Conservation (phyloP, 108 stramenopile genomes). For the Nitzschia putrida region DNA sequence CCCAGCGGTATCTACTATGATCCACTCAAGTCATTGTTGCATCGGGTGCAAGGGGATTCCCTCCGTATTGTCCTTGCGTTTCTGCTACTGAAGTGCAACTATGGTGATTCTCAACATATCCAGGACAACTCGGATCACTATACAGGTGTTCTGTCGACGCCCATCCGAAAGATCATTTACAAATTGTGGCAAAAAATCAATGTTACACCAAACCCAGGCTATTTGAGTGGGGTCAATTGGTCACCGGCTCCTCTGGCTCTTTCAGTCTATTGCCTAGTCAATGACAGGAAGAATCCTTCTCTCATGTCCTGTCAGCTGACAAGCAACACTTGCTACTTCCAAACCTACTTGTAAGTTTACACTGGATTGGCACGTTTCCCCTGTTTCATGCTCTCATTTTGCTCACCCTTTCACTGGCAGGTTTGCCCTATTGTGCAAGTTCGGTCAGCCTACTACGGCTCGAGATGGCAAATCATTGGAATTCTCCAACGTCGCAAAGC, state of each 20-base stretch:
- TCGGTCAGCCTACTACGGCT: slow-evolving; percentile 12
- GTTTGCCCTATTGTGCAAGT: slow-evolving; percentile 32
- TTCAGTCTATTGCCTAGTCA: slow-evolving; percentile 20
- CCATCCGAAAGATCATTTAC: slow-evolving; percentile 18
- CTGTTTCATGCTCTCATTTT: neutral
- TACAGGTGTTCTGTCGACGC: slow-evolving; percentile 18
- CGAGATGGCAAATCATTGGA: slow-evolving; percentile 22
- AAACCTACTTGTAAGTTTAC: slow-evolving; percentile 18
- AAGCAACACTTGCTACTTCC: slow-evolving; percentile 40
- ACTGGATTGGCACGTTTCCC: neutral
- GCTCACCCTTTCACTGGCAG: neutral
- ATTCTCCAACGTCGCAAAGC: slow-evolving; percentile 6
- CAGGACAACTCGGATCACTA: slow-evolving; percentile 35
- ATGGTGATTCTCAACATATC: slow-evolving; percentile 34
- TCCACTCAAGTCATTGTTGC: slow-evolving; percentile 16
- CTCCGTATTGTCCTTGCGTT: slow-evolving; percentile 15
- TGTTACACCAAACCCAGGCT: slow-evolving; percentile 6
- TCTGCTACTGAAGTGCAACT: slow-evolving; percentile 36
- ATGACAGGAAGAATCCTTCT: slow-evolving; percentile 16
- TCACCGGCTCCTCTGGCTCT: slow-evolving; percentile 15
- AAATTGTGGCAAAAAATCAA: slow-evolving; percentile 36
- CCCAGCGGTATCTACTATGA: slow-evolving; percentile 27
- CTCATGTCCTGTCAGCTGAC: slow-evolving; percentile 37
- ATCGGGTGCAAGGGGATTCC: slow-evolving; percentile 16
- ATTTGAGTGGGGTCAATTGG: slow-evolving; percentile 6